Base-by-base conservation (phyloP, 805 yeast species). In the Suhomyces prunicola region DNA sequence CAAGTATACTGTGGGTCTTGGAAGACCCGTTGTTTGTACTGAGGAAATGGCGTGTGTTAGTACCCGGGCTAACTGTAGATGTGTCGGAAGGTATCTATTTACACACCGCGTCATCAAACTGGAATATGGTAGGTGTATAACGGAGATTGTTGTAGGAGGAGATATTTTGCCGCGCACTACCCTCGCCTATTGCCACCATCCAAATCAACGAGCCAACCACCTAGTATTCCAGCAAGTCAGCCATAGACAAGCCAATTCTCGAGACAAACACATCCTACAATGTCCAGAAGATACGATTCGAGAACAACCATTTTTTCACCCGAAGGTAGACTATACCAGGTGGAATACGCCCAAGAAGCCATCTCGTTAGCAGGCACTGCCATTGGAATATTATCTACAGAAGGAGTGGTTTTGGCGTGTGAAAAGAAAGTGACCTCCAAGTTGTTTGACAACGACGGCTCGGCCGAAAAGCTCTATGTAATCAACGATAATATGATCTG, bases 241-340 rank as follows among this genome's bases (percentile, higher is more conserved):
- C 9, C n/a, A 24, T 12, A 51, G 31, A 33, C 40, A n/a, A 31
- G 46, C 23, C 41, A 15, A 13, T 17, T 27, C 10, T 9, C 29
- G 4, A 9, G 15, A 22, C 31, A 22, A 29, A 31, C 52, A 44
- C 44, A 35, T 44, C 35, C n/a, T 45, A 52, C 31, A 39, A 82
- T 82, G 86, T 90, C 97, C 62, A 88, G 98, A 87, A 86, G 99
- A 83, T 94, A 94, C 90, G 99, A 94, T 75, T 88, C 97, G 57
- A 85, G 99, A 81, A 94, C 99, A 49, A 94, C 99, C 4, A 96
- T 94, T 66, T 94, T 94, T 76, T 93, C 98, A 40, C 99, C 99
- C 8, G 99, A 94, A 70, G 99, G 99, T 40, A 84, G 99, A 73
- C 80, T 94, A 53, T 94, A 94, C 74, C 99, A 94, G 75, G 93